phyloP scores from a whole-genome alignment of 2,329 filamentous ascomycete species.

The Hypoxylon rubiginosum region DNA sequence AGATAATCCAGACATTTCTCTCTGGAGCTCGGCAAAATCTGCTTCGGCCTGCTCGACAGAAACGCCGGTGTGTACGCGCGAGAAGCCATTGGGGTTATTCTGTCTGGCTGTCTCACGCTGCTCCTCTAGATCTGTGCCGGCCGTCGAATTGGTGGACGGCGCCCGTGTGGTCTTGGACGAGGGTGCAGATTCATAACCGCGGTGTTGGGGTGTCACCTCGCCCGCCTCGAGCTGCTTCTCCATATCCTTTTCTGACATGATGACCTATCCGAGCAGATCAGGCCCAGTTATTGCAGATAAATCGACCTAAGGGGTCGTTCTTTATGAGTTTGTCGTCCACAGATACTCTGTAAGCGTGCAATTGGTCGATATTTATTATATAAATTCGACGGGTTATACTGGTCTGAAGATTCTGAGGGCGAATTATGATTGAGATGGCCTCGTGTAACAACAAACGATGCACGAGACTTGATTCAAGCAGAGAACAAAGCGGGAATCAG shows the following conservation, averaged over 20 bases:
- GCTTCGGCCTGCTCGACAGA: conserved; percentile 76
- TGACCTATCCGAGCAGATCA: conserved; percentile 3
- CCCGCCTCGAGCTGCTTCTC: conserved; percentile 22
- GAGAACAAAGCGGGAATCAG: conserved; percentile 10
- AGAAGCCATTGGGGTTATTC: conserved; percentile 64
- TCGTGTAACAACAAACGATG: conserved; percentile 5
- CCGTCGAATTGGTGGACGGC: conserved; percentile 45
- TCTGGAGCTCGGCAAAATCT: conserved; percentile 77
- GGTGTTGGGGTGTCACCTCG: too few species aligned
- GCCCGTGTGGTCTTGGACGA: conserved; percentile 37
- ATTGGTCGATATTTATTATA: conserved; percentile 2
- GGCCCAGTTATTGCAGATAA: conserved; percentile 2
- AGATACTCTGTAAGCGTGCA: conserved; percentile 4
- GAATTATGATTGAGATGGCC: conserved; percentile 14
- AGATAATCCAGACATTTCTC: conserved; percentile 70
- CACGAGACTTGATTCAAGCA: conserved; percentile 3
- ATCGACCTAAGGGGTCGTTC: background rate
- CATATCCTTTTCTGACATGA: conserved; percentile 26
- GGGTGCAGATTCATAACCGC: too few species aligned
- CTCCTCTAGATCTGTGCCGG: conserved; percentile 53
- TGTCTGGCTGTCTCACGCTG: conserved; percentile 58
- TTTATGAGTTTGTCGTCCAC: background rate
- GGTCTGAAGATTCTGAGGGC: background rate
- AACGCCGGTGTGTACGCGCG: conserved; percentile 63
- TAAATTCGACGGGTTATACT: background rate